Percentiles rank a stretch among this genome's conserved stretches.
Conservation (phyloP, 2,329 filamentous ascomycete genomes). For the Rachicladosporium sp. region DNA sequence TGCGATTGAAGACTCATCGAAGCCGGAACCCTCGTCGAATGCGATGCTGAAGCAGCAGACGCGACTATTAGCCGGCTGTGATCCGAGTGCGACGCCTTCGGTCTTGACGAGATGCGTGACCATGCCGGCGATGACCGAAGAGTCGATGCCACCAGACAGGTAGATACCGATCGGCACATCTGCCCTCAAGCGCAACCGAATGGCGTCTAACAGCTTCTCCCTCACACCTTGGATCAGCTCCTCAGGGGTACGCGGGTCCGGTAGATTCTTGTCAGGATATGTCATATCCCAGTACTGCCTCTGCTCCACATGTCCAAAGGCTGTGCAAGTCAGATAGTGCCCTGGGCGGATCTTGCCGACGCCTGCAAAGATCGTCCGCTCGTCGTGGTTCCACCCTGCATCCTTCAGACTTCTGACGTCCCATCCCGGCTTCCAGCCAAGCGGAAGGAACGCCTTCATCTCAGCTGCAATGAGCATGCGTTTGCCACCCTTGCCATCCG, state of each 20-base stretch:
- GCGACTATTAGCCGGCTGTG: conserved; percentile 26
- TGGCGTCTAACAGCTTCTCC: conserved; percentile 37
- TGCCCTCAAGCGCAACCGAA: conserved; percentile 41
- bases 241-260: conserved; percentile 34
- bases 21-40: conserved; percentile 37
- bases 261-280: conserved; percentile 37
- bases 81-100: conserved; percentile 36
- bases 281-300: conserved; percentile 42
- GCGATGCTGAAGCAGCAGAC: conserved; percentile 41
- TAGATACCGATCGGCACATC: conserved; percentile 48
- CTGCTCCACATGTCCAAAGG: conserved; percentile 27
- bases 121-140: conserved; percentile 45
- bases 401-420: conserved; percentile 36
- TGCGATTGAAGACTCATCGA: conserved; percentile 39
- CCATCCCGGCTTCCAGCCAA: conserved; percentile 44
- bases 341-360: conserved; percentile 36
- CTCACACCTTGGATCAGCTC: conserved; percentile 42
- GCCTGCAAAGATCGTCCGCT: conserved; percentile 38
- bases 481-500: conserved; percentile 7
- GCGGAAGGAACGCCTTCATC: conserved; percentile 40
- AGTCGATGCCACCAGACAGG: conserved; percentile 46
- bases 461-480: conserved; percentile 40
- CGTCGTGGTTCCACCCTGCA: conserved; percentile 32
- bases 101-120: conserved; percentile 39
- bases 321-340: conserved; percentile 30